Base-by-base conservation (phyloP, 202 grass and related monocot genomes). In the Carex arenaria region DNA sequence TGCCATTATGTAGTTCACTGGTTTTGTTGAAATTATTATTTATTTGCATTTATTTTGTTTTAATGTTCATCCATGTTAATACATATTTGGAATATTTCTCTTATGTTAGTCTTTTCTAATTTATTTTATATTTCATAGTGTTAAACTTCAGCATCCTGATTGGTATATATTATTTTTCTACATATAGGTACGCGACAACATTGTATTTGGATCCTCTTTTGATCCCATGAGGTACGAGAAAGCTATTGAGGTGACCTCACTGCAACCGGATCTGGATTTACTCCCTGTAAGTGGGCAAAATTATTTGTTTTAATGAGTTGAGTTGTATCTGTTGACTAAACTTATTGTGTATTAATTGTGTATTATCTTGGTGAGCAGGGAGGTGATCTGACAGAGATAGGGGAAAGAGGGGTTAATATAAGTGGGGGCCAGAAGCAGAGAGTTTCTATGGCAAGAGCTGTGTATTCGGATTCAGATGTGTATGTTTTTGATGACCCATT, bases 401-500 rank as follows among this genome's bases (percentile, higher is more conserved):
- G 96, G 43, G 96, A 99, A 93, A 95, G 96, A 88, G 96, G 96
- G 87, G 96, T 99, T 64, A 99, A 95, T 87, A 99, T 99, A 68
- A 99, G 96, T 64, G 96, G 96, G 5, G 93, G 96, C 2, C 96
- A 99, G 84, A 99, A 99, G n/a, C n/a, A n/a, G n/a, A n/a, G n/a
- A n/a, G n/a, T n/a, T n/a, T n/a, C n/a, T n/a, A n/a, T n/a, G n/a
- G 96, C 93, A 89, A 94, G 96, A 84, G 96, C 96, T 69, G 96
- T 99, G 78, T 99, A 99, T 88, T 94, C 96, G 30, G 87, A 95
- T 88, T 94, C 96, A 86, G 96, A 99, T 66, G 89, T 99, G 49
- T 96, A 99, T 86, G 92, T 99, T 84, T 99, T 99, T 92, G 96
- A 99, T 85, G 96, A 99, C 81, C 96, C 96, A 66, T 87, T 99